Evolutionary conservation across 2,329 filamentous ascomycete genomes (phyloP).

Genomic region (Diplocarpon rosae): DNA sequence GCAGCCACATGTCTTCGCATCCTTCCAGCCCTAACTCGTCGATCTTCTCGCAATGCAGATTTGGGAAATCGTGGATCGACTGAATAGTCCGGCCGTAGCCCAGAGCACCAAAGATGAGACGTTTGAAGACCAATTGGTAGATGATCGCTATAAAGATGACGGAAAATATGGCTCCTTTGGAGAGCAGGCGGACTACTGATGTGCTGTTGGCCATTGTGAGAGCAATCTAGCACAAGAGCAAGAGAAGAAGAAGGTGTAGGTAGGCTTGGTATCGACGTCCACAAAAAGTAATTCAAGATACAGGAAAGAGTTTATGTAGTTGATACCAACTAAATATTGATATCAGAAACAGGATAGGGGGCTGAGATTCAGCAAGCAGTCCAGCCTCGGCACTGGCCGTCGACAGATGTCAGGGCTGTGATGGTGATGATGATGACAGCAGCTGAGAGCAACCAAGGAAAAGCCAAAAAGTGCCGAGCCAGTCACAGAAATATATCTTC

Average conservation of each 20-base stretch:
- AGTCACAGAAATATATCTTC: no score
- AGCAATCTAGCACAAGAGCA: neutral
- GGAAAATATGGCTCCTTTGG: slow-evolving; percentile 11
- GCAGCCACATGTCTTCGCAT: slow-evolving; percentile 26
- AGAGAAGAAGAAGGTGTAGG: neutral
- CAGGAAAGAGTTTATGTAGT: neutral
- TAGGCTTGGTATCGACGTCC: no score
- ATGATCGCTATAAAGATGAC: slow-evolving; percentile 19
- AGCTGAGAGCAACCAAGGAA: no score
- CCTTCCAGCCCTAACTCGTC: slow-evolving; percentile 19
- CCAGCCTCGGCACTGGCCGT: no score
- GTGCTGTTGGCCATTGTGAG: neutral
- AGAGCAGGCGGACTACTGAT: slow-evolving; percentile 7
- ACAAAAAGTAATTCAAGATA: no score
- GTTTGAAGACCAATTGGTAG: slow-evolving; percentile 26
- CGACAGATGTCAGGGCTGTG: no score
- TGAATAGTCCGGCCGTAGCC: slow-evolving; percentile 26
- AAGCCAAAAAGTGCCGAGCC: no score
- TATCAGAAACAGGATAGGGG: no score
- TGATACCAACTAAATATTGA: no score
- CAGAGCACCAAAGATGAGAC: slow-evolving; percentile 23
- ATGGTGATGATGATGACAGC: no score
- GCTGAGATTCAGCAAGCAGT: no score
- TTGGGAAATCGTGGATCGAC: slow-evolving; percentile 26
- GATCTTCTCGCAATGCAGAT: slow-evolving; percentile 20